Percentiles rank a stretch among this genome's conserved stretches.
phyloP scores from a whole-genome alignment of 352 stramenopile genomes.

The Hyphochytrium catenoides region DNA sequence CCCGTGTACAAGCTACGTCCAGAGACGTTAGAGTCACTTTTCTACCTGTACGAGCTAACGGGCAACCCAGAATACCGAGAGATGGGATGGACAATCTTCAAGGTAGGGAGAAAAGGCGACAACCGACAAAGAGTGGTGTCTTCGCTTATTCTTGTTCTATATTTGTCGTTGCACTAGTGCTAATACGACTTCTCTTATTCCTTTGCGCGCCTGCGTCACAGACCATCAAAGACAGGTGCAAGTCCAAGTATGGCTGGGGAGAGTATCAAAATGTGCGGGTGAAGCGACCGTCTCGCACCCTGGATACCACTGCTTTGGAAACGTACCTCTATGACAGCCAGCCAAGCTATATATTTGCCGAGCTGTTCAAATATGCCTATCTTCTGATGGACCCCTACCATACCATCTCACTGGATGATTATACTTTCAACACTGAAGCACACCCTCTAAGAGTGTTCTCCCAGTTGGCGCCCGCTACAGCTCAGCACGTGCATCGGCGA shows the following conservation, averaged over 20 bases:
- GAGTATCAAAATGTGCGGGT: conserved; percentile 24
- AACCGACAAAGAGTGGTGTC: too few species aligned
- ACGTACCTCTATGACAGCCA: conserved; percentile 72
- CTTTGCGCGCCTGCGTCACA: too few species aligned
- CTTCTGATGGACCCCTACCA: conserved; percentile 62
- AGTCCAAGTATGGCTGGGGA: conserved; percentile 65
- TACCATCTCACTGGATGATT: conserved; percentile 68
- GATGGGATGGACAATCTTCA: conserved; percentile 85
- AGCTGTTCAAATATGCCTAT: conserved; percentile 98
- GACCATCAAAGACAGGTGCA: conserved; percentile 75
- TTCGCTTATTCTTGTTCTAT: too few species aligned
- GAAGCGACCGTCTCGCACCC: conserved; percentile 25
- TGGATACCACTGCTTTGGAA: conserved; percentile 9
- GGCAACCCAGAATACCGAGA: conserved; percentile 79
- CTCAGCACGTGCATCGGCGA: too few species aligned
- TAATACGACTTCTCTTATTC: too few species aligned
- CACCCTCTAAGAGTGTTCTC: conserved; percentile 65
- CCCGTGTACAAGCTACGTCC: conserved; percentile 78
- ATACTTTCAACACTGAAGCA: conserved; percentile 89
- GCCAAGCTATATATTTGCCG: conserved; percentile 95
- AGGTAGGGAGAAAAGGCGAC: too few species aligned
- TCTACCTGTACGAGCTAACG: conserved; percentile 83
- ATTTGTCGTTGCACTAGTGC: too few species aligned
- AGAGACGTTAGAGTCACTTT: conserved; percentile 86
- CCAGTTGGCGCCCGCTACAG: too few species aligned